Evolutionary conservation across 108 stramenopile genomes (phyloP), one percentile per base, ranked within the genome.

Genomic region (Pseudonitzschia delicatissima): DNA sequence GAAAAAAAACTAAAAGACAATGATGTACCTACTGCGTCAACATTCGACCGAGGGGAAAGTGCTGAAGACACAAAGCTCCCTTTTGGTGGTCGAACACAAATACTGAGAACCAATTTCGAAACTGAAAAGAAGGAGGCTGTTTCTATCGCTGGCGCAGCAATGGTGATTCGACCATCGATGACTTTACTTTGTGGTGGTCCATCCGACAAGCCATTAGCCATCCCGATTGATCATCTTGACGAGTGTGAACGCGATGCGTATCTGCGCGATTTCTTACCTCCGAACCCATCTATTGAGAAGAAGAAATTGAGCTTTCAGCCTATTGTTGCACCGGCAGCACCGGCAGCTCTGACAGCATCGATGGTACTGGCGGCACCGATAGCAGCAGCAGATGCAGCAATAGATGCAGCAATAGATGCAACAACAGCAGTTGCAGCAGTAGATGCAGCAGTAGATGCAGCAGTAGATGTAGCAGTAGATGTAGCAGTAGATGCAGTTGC

Each of bases 241-340:
- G 61, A 60, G 45, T 18, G 26, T 6, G 73, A 77, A 21, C 69
- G 78, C 3, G 76, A 79, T 12, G 27, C 74, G 20, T 84, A 84
- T 69, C 73, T 79, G 9, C 58, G 69, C n/a, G 78, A 77, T 39
- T 84, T 79, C 57, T 49, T 79, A 33, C 83, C 83, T 12, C 83
- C 83, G 4, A 42, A 69, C 47, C 67, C 74, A 37, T 21, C 64
- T 36, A 60, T 73, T 34, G 64, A 49, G 25, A 45, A 49, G 47
- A 42, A 48, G 21, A 42, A 32, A 11, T 8, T 5, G 11, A 31
- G 12, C 33, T 8, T n/a, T 33, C 31, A 33, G 15, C 12, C 21
- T 11, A 15, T 53, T 26, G 29, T 21, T 9, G 29, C 45, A 33
- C 15, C 31, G 25, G 44, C 45, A 17, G 40, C 44, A 15, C n/a